Base-by-base conservation (phyloP, 208 protist genomes). In the Trichomonas vaginalis region DNA sequence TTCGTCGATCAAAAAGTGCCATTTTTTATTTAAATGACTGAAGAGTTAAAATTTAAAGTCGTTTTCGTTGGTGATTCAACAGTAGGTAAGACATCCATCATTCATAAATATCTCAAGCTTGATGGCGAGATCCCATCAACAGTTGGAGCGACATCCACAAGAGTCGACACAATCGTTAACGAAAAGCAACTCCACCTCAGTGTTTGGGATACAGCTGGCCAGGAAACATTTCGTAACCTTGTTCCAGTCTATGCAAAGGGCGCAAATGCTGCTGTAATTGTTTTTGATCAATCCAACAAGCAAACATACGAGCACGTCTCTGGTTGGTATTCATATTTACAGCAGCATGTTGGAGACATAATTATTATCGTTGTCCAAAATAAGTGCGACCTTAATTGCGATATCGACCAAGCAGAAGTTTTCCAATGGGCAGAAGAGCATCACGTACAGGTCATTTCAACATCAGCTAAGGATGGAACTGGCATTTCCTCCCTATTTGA, bases 81-180 rank as follows among this genome's bases (percentile, higher is more conserved):
- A 35, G 86, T 92, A 10, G 86, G 86, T n/a, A 92, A 92, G 27
- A 92, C 86, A 92, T 92, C 86, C n/a, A 92, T 92, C 27, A 92
- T 92, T 92, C 86, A 92, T 27, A 48, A 51, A 48, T 92, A 42
- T 92, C 42, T 92, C 1, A 35, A 92, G 8, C 17, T 92, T 9
- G 86, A 92, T 21, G 45, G 45, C 15, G 45, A 42, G 45, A 92
- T 42, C 17, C 42, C 86, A 17, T 92, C 86, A 48, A 92, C 86
- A 12, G 40, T 92, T 51, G 86, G 86, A 23, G 86, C 86, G 15
- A 51, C 45, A 56, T 51, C 86, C 17, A 92, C 86, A 21, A 0
- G 86, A 35, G 27, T 92, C 4, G 86, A 92, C n/a, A 51, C 86
- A 51, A 51, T 45, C 17, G 42, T 45, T 27, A 92, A 92, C n/a